Evolutionary conservation across 2,329 filamentous ascomycete species (phyloP).

Genomic region (Byssothecium circinans): DNA sequence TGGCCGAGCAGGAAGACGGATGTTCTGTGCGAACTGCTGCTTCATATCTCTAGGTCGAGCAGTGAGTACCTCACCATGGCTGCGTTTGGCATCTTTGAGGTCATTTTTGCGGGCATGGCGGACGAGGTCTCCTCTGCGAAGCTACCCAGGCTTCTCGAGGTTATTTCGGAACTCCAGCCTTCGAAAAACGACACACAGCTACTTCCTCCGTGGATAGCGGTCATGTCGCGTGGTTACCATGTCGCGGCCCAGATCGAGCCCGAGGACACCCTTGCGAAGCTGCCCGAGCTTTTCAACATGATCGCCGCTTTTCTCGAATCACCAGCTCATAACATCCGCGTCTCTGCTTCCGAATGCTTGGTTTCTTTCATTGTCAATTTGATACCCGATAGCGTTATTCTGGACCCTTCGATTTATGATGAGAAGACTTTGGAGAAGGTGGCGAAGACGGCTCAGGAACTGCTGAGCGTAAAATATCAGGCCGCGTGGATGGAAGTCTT

Average conservation of each 20-base stretch:
- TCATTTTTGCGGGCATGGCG: conserved; percentile 90
- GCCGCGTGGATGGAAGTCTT: conserved; percentile 95
- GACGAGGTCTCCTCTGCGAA: conserved; percentile 87
- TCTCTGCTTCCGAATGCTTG: conserved; percentile 92
- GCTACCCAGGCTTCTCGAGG: conserved; percentile 83
- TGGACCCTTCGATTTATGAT: conserved; percentile 89
- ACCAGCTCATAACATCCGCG: conserved; percentile 86
- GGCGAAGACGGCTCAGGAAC: conserved; percentile 68
- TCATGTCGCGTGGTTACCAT: conserved; percentile 91
- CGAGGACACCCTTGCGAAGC: conserved; percentile 86
- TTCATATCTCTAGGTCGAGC: conserved; percentile 84
- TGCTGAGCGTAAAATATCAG: conserved; percentile 90
- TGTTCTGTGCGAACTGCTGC: conserved; percentile 80
- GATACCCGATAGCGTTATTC: conserved; percentile 76
- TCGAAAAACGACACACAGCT: conserved; percentile 92
- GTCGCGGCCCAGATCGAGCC: conserved; percentile 86
- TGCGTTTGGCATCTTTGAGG: conserved; percentile 95
- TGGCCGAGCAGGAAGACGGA: conserved; percentile 98
- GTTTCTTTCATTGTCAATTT: conserved; percentile 92
- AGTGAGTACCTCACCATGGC: conserved; percentile 97
- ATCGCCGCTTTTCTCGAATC: conserved; percentile 82
- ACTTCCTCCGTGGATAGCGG: conserved; percentile 93
- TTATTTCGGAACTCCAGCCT: conserved; percentile 88
- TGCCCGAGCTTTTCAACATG: conserved; percentile 81
- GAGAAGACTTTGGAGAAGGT: conserved; percentile 87